Base-by-base conservation (phyloP, 257 asterid species). In the Gardenia jasminoides region DNA sequence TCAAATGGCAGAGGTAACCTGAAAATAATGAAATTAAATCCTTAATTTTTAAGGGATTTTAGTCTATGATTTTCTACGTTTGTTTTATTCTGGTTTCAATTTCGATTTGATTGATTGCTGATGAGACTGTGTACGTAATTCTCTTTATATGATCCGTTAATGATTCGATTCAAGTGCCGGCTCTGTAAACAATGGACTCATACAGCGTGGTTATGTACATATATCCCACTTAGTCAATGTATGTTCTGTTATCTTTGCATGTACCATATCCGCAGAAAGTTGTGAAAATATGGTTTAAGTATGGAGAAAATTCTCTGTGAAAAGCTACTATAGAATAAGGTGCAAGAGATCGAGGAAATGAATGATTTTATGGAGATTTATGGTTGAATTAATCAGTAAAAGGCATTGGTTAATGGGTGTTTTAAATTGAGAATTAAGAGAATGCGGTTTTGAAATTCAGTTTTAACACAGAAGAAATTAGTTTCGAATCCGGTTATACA, bases 1-100 rank as follows among this genome's bases (percentile, higher is more conserved):
- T 75, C 79, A 61, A 52, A 75, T 75, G 80, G 80, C 80, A 12
- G 80, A 77, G 80, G 80, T 77, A 76, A 76, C 10, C 71, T 39
- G 46, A 59, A 77, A 61, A 6, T 7, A 9, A 43, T n/a, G 10
- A 69, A 31, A 10, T 13, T 12, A 59, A 39, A 39, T 2, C 54
- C 36, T 56, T 46, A 43, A 44, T 61, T 71, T 39, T 54, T 33
- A 47, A 30, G 1, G 3, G 36, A n/a, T 26, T 64, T 64, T 61
- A 44, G 52, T 56, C 15, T 13, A 33, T 70, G 12, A 22, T 7
- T 22, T 41, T 3, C 20, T 44, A 41, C 19, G 20, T 2, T 68
- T 17, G 39, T 19, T 67, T 36, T 36, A 17, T 50, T 50, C 0
- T 6, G 10, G 13, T 67, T 67, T 67, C 22, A 26, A 36, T 70